Evolutionary conservation across 2,329 filamentous ascomycete genomes (phyloP).

Genomic region (Alternaria ventricosa): DNA sequence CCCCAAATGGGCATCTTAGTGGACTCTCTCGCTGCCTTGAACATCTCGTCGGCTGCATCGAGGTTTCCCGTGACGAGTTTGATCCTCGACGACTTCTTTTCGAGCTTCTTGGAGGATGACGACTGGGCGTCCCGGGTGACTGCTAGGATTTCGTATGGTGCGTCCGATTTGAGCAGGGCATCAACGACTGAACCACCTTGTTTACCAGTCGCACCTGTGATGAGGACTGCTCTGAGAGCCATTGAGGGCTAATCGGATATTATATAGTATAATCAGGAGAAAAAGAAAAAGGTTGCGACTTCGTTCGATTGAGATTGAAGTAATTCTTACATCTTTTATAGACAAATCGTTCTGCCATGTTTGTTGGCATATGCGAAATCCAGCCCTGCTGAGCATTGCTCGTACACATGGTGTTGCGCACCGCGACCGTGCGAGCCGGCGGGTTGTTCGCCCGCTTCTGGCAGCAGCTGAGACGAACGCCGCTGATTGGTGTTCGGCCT

Average conservation of each 20-base stretch:
- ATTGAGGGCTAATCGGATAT: background rate
- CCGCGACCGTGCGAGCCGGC: slow-evolving; percentile 2
- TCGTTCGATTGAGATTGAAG: background rate
- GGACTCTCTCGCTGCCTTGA: slow-evolving; percentile 51
- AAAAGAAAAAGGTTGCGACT: background rate
- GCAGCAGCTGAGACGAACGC: background rate
- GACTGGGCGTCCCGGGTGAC: slow-evolving; percentile 62
- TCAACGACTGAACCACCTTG: slow-evolving; percentile 53
- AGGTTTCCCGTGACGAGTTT: slow-evolving; percentile 63
- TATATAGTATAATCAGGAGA: background rate
- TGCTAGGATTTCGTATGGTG: slow-evolving; percentile 60
- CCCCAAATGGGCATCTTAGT: slow-evolving; percentile 39
- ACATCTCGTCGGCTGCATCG: slow-evolving; percentile 57
- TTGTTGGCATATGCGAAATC: background rate
- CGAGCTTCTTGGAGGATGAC: slow-evolving; percentile 56
- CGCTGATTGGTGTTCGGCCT: slow-evolving; percentile 6
- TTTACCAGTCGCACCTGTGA: slow-evolving; percentile 55
- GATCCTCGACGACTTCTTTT: slow-evolving; percentile 55
- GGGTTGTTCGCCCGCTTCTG: background rate
- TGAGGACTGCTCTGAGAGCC: slow-evolving; percentile 34
- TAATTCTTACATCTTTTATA: background rate
- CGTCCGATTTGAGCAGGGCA: slow-evolving; percentile 45
- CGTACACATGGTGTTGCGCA: background rate
- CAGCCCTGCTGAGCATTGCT: background rate
- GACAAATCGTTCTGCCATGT: background rate